These are phyloP conservation scores for Diospyros kaki DNA, from an alignment of 148 eudicot genomes.

Conservation along the genomic window DNA sequence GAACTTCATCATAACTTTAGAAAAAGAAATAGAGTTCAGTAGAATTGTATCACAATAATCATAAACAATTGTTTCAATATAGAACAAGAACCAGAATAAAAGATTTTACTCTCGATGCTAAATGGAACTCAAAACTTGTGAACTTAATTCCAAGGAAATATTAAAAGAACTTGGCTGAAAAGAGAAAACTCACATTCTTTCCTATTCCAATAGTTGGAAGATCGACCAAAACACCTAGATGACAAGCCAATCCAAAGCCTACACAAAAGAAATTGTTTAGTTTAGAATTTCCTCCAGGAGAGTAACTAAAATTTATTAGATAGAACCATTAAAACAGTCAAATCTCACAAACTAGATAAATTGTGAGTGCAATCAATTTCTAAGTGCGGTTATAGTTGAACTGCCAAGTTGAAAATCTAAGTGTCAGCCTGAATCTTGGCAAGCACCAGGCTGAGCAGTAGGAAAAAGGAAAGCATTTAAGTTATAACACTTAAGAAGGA, in stretches of 20 bases:
- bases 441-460: neutral
- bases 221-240: constrained; percentile 84
- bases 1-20: neutral
- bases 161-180: constrained; percentile 2
- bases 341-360: neutral
- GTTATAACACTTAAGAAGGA: too few relatives aligned
- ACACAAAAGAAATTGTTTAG: constrained; percentile 15
- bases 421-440: neutral
- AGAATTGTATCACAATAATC: neutral
- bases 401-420: neutral
- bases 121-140: neutral
- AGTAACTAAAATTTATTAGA: neutral
- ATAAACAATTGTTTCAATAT: neutral
- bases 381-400: neutral
- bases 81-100: neutral
- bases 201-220: constrained; percentile 88
- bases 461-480: neutral
- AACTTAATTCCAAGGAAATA: neutral
- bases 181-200: constrained; percentile 65
- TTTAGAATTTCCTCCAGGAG: neutral
- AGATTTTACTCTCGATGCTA: neutral
- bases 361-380: neutral
- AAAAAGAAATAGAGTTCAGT: neutral
- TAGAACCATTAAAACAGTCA: neutral
- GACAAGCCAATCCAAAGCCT: constrained; percentile 98